A percentile compares a stretch with the other conserved stretches of the same genome.
These are phyloP conservation scores for Lodderomyces theae DNA, from an alignment of 1,139 yeast species.

Conservation along the genomic window DNA sequence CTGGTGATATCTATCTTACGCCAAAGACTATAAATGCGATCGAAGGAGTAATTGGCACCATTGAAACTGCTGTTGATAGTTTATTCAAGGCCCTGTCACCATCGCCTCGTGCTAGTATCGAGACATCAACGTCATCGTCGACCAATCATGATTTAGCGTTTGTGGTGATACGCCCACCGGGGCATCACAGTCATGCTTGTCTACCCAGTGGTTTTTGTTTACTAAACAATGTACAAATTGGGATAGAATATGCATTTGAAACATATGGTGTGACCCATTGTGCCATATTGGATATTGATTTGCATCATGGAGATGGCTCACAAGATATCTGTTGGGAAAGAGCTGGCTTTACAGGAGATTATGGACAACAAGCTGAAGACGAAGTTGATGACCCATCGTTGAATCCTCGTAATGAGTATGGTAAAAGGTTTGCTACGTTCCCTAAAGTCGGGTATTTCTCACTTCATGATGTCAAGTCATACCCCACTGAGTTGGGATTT, in stretches of 20 bases:
- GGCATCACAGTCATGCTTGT: slow-evolving; percentile 86
- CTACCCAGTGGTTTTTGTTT: slow-evolving; percentile 87
- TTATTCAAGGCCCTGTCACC: slow-evolving; percentile 30
- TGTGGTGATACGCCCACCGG: slow-evolving; percentile 78
- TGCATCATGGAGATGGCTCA: slow-evolving; percentile 92
- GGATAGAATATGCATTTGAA: slow-evolving; percentile 73
- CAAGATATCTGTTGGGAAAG: slow-evolving; percentile 86
- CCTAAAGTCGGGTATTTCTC: slow-evolving; percentile 83
- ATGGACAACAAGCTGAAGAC: slow-evolving; percentile 45
- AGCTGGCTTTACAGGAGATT: slow-evolving; percentile 58
- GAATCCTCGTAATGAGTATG: slow-evolving; percentile 48
- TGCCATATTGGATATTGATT: slow-evolving; percentile 77
- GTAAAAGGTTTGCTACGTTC: slow-evolving; percentile 50
- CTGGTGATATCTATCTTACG: slow-evolving; percentile 77
- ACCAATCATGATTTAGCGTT: slow-evolving; percentile 56
- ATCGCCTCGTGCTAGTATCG: slow-evolving; percentile 1
- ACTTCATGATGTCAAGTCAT: slow-evolving; percentile 80
- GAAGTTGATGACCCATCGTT: slow-evolving; percentile 29
- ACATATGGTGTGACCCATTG: slow-evolving; percentile 72
- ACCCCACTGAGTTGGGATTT: slow-evolving; percentile 78
- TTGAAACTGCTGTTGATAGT: slow-evolving; percentile 70
- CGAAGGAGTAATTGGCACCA: slow-evolving; percentile 77
- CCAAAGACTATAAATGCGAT: slow-evolving; percentile 69
- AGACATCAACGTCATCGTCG: slow-evolving; percentile 8
- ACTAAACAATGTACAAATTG: slow-evolving; percentile 78